phyloP scores from a whole-genome alignment of 2,329 filamentous ascomycete species.

The Exophiala sp. region DNA sequence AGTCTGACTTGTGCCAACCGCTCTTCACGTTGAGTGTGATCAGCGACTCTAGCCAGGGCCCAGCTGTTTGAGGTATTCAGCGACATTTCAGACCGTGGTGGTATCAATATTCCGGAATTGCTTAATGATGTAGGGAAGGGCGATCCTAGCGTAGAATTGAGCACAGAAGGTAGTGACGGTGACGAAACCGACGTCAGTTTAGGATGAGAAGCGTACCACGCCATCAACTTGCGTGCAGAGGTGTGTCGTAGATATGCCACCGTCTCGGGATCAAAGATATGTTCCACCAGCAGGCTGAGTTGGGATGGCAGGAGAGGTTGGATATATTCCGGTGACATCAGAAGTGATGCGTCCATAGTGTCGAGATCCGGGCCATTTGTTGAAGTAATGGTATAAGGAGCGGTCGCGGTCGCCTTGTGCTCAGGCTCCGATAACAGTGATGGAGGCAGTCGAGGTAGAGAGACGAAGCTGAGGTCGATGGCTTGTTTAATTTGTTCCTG shows the following conservation, averaged over 20 bases:
- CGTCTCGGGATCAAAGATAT: conserved; percentile 73
- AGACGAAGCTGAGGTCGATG: conserved; percentile 36
- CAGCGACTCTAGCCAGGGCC: conserved; percentile 59
- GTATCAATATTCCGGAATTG: conserved; percentile 31
- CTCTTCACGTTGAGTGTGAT: conserved; percentile 59
- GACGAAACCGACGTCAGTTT: conserved; percentile 29
- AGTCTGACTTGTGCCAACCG: conserved; percentile 65
- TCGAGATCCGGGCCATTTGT: conserved; percentile 68
- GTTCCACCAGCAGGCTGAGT: conserved; percentile 63
- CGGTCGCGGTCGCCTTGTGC: conserved; percentile 12
- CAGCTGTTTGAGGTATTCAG: conserved; percentile 45
- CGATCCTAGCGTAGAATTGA: conserved; percentile 29
- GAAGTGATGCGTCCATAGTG: conserved; percentile 83
- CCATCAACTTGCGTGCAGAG: conserved; percentile 75
- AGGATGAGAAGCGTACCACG: conserved; percentile 56
- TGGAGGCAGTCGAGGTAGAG: conserved; percentile 21
- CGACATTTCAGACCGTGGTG: conserved; percentile 28
- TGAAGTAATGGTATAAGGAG: conserved; percentile 75
- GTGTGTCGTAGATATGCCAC: conserved; percentile 77
- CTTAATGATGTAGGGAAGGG: conserved; percentile 27
- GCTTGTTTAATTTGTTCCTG: conserved; percentile 58
- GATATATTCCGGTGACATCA: conserved; percentile 90
- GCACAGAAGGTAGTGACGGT: conserved; percentile 24
- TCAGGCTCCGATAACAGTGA: conserved; percentile 3
- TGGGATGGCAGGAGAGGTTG: conserved; percentile 77